Evolutionary conservation across 257 asterid genomes (phyloP).

Genomic region (Ligustrum vulgare): DNA sequence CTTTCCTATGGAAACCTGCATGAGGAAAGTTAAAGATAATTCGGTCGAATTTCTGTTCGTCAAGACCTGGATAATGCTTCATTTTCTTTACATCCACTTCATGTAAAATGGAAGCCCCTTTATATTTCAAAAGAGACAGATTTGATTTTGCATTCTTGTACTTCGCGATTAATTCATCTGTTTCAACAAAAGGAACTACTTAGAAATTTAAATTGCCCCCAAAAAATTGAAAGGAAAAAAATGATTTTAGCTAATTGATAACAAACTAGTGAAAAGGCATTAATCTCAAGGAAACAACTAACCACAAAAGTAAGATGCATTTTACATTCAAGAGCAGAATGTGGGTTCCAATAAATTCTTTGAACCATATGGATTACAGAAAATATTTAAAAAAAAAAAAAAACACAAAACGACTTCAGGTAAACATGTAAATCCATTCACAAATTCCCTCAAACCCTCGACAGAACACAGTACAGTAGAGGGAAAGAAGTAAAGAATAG

Average conservation of each 20-base stretch:
- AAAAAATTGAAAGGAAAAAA: not conserved
- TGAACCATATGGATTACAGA: no score
- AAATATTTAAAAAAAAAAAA: not conserved
- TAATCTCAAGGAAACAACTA: no score
- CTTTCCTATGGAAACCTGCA: slow-evolving; percentile 61
- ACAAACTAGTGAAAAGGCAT: no score
- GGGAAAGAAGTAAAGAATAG: not conserved
- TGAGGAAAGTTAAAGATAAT: slow-evolving; percentile 76
- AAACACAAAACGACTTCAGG: not conserved
- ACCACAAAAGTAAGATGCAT: no score
- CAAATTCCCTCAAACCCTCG: not conserved
- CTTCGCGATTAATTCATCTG: slow-evolving; percentile 47
- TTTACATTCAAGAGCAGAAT: no score
- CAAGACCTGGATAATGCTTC: slow-evolving; percentile 27
- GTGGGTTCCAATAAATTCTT: no score
- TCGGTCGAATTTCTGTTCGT: slow-evolving; percentile 42
- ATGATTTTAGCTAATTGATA: no score
- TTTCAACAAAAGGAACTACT: not conserved
- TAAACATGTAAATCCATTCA: not conserved
- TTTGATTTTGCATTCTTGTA: slow-evolving; percentile 50
- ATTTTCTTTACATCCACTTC: slow-evolving; percentile 61
- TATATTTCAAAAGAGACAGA: slow-evolving; percentile 26
- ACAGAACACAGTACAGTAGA: not conserved
- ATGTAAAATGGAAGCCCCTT: slow-evolving; percentile 49
- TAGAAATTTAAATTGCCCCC: not conserved